A percentile compares a stretch with the other conserved stretches of the same genome.
Conservation (phyloP, 2,329 filamentous ascomycete genomes). For the Lasiodiplodia gonubiensis region DNA sequence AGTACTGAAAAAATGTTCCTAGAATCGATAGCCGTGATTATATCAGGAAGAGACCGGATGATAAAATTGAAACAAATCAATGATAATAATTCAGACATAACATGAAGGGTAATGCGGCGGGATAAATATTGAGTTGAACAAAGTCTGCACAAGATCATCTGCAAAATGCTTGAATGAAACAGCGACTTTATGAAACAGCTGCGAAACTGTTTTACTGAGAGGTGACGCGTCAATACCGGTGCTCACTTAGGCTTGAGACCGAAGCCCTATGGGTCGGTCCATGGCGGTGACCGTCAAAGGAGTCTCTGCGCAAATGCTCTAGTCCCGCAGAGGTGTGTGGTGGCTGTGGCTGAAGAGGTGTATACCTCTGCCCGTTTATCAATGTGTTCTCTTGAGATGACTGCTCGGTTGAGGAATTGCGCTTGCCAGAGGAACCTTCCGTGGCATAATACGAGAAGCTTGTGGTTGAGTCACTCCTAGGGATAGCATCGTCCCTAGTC, state of each 20-base stretch:
- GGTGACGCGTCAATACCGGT: background rate
- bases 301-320: constrained; percentile 31
- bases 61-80: background rate
- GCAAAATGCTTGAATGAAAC: background rate
- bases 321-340: constrained; percentile 25
- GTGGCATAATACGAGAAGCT: constrained; percentile 50
- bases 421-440: constrained; percentile 39
- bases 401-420: constrained; percentile 35
- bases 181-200: background rate
- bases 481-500: constrained; percentile 1
- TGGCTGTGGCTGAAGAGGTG: constrained; percentile 33
- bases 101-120: background rate
- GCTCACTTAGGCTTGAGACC: background rate
- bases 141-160: background rate
- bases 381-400: constrained; percentile 41
- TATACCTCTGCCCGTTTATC: constrained; percentile 50
- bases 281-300: constrained; percentile 28
- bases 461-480: constrained; percentile 41
- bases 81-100: background rate
- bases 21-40: background rate
- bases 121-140: background rate
- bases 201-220: background rate
- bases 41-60: background rate
- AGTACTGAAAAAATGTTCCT: background rate
- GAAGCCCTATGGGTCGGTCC: constrained; percentile 10